Evolutionary conservation across 306 rosid genomes (phyloP), one percentile per base, ranked within the genome.

Genomic region (Luffa acutangula): DNA sequence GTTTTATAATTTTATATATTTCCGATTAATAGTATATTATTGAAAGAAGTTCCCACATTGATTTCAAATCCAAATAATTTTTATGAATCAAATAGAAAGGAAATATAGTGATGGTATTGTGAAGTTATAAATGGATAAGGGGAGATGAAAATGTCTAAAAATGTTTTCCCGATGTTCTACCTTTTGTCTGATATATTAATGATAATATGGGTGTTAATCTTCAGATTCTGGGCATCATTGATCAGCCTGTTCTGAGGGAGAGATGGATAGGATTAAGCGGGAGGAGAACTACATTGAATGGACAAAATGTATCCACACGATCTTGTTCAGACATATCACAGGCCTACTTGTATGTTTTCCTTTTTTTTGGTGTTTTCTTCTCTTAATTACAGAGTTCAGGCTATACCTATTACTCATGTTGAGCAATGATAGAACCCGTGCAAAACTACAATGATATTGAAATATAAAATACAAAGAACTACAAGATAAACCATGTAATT

Each of bases 211-310:
- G 37, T 33, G 0, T 73, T 21, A 7, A 59, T 12, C 14, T 74
- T 15, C 91, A 95, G 98, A 91, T 95, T 84, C 90, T 95, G 84
- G 98, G 98, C 80, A 84, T 95, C 69, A 89, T 95, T 57, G 93
- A 95, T 88, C 98, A 95, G 84, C 98, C 98, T 36, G 81, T 95
- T 63, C 84, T 95, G 83, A 86, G 78, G 84, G 98, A 95, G 83
- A 92, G 98, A 85, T 95, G 98, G 98, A 83, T 91, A 59, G 97
- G 98, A 59, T 76, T 92, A 57, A 81, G 85, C 79, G 97, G 98
- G 78, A 87, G 90, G 83, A 84, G 73, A 85, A 91, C 97, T 83
- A 91, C 86, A n/a, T 78, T 92, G 74, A 95, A 92, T 15, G 96
- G 98, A 73, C 83, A 87, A 83, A 90, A 81, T 79, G 89, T 91